A percentile compares a stretch with the other conserved stretches of the same genome.
phyloP scores from a whole-genome alignment of 78 protist species.

The Diacronema lutheri region DNA sequence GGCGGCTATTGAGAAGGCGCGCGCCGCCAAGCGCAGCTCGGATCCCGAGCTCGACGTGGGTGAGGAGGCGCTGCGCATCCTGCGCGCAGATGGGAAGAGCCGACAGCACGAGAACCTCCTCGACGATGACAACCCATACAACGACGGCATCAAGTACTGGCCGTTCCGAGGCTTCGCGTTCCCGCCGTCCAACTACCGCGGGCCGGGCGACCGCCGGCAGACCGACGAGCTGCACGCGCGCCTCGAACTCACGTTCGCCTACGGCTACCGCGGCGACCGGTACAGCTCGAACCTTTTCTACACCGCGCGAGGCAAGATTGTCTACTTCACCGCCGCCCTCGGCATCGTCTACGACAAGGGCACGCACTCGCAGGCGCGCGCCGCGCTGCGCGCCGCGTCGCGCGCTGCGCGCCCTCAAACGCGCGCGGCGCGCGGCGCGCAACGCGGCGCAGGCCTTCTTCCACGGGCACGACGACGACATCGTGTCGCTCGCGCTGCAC shows the following conservation, averaged over 20 bases:
- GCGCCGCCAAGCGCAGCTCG: too few relatives aligned
- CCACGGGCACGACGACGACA: constrained; percentile 55
- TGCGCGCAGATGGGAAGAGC: too few relatives aligned
- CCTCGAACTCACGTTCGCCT: background rate
- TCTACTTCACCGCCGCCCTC: constrained; percentile 47
- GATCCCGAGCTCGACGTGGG: too few relatives aligned
- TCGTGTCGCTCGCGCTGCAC: background rate
- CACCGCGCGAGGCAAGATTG: background rate
- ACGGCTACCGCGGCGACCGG: constrained; percentile 19
- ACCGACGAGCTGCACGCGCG: background rate
- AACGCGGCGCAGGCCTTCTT: constrained; percentile 10
- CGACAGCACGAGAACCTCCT: background rate
- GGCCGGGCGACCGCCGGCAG: constrained; percentile 1
- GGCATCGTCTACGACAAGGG: constrained; percentile 41
- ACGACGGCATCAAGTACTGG: background rate
- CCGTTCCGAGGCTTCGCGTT: background rate
- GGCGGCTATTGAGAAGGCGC: too few relatives aligned
- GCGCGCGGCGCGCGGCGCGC: too few relatives aligned
- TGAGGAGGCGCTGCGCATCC: too few relatives aligned
- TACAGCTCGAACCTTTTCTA: background rate
- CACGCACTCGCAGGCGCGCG: too few relatives aligned
- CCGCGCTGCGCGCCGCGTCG: too few relatives aligned
- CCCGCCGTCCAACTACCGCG: background rate
- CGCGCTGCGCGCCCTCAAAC: too few relatives aligned
- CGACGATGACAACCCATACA: background rate